Base-by-base conservation (phyloP, 1,284 basidiomycete species). In the Tylopilus sp. region DNA sequence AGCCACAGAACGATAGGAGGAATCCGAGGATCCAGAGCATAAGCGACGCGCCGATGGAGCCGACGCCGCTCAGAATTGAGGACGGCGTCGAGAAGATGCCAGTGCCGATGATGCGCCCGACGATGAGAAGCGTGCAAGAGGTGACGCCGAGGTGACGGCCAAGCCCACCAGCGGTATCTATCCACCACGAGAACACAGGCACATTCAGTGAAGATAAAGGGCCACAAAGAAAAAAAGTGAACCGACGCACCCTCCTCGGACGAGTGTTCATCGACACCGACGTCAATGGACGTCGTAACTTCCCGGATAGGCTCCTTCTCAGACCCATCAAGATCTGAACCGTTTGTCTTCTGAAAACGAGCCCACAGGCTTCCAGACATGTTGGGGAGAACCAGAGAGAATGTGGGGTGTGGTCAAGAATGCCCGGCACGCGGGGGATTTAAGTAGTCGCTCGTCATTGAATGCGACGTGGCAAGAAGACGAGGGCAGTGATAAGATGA, bases 71-170 rank as follows among this genome's bases (percentile, higher is more conserved):
- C 26, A 81, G 57, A 55, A 84, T 83, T 0, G 77, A 79, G 0
- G 79, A 79, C 0, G 81, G 79, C 0, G 81, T 82, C 1, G 81
- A 80, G 64, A 84, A 84, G 49, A 83, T 80, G 7, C 81, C 81
- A 0, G 81, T 81, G 0, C 82, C 82, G 41, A 82, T 78, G 44
- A 82, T 75, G 23, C 69, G 65, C 2, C 79, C 79, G 26, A 81
- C 71, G 29, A 66, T 75, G 10, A 78, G 63, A 51, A 78, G 69
- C 0, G 76, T 78, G 52, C 76, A 78, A 26, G 72, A 76, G 46
- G 71, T 71, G 6, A 78, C 63, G 3, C 76, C 76, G 0, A 78
- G 61, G 59, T 79, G 75, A 40, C 77, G 70, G 1, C 77, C 76
- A 62, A 79, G 74, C 13, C 76, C 76, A 23, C 77, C 76, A 19